Base-by-base conservation (phyloP, 73 alveolate genomes). In the Diophrys appendiculata region DNA sequence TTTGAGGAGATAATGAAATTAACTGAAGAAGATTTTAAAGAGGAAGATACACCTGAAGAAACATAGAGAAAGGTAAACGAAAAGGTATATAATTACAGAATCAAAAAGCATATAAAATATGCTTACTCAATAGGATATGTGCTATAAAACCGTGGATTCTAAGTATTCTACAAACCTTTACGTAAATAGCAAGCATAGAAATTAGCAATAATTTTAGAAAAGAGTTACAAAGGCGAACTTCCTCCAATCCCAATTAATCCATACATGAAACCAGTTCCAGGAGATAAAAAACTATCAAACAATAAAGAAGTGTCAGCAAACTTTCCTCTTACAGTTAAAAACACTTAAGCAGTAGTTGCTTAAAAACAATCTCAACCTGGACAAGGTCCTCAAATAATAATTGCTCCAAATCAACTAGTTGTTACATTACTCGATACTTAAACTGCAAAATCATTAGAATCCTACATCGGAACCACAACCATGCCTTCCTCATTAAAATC, bases 191-290 rank as follows among this genome's bases (percentile, higher is more conserved):
- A 73, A 35, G 96, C 96, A 0, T n/a, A 68, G 0, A 84, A 74
- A 70, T 69, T 89, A n/a, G 64, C 91, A 29, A 68, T 34, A 30
- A 54, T 86, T 0, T 74, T 89, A 14, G 33, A 85, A 32, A 65
- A 85, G 78, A 75, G 87, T 34, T 89, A 89, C 77, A 80, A 86
- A 14, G 83, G 80, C 0, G 71, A 88, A 65, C 80, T 89, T 33
- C 81, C 71, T 5, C 81, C 85, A 0, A 33, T 89, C 24, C 91
- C 81, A 25, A 35, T 80, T n/a, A 84, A 85, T 67, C n/a, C n/a
- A n/a, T n/a, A n/a, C n/a, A n/a, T n/a, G n/a, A n/a, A n/a, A n/a
- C n/a, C n/a, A n/a, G n/a, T n/a, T n/a, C n/a, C n/a, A n/a, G n/a
- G n/a, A n/a, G n/a, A n/a, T n/a, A n/a, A n/a, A n/a, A n/a, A n/a